Percentiles rank a stretch among this genome's conserved stretches.
Conservation (phyloP, 805 yeast species). For the Zygosaccharomyces bailii region DNA sequence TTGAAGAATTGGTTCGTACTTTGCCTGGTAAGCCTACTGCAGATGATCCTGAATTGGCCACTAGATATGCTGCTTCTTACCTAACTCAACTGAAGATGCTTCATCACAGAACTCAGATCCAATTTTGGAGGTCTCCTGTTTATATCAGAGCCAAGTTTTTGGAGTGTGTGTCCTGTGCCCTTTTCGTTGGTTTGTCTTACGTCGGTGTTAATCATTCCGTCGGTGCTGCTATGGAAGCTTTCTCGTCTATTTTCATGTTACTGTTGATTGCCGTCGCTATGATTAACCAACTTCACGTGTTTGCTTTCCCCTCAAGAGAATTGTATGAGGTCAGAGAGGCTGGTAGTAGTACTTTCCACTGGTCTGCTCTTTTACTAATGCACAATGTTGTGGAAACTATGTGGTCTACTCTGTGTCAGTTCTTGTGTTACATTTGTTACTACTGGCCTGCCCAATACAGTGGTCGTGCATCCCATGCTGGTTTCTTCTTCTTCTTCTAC, state of each 20-base stretch:
- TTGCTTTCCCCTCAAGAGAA: constrained; percentile 56
- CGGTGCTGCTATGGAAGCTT: constrained; percentile 65
- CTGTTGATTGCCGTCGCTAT: constrained; percentile 49
- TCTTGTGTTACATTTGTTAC: constrained; percentile 42
- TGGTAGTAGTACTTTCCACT: constrained; percentile 66
- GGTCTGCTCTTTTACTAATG: constrained; percentile 54
- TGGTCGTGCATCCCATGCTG: constrained; percentile 47
- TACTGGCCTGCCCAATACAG: constrained; percentile 48
- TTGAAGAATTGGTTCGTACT: constrained; percentile 52
- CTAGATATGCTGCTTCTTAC: constrained; percentile 45
- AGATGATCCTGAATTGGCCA: constrained; percentile 39
- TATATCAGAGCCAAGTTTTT: constrained; percentile 55
- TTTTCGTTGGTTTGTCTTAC: constrained; percentile 68
- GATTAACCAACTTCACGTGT: constrained; percentile 61
- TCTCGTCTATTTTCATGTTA: constrained; percentile 58
- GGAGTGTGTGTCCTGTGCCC: constrained; percentile 50
- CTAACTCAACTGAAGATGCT: constrained; percentile 44
- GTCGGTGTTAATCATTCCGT: constrained; percentile 54
- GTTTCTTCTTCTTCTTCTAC: constrained; percentile 49
- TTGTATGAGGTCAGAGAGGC: constrained; percentile 71
- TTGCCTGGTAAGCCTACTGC: constrained; percentile 31
- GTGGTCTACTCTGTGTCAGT: constrained; percentile 46
- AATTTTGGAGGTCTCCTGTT: constrained; percentile 62
- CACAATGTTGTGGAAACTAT: constrained; percentile 45
- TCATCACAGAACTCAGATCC: constrained; percentile 51